Conservation (phyloP, 129 eudicot species). For the Glebionis coronaria region DNA sequence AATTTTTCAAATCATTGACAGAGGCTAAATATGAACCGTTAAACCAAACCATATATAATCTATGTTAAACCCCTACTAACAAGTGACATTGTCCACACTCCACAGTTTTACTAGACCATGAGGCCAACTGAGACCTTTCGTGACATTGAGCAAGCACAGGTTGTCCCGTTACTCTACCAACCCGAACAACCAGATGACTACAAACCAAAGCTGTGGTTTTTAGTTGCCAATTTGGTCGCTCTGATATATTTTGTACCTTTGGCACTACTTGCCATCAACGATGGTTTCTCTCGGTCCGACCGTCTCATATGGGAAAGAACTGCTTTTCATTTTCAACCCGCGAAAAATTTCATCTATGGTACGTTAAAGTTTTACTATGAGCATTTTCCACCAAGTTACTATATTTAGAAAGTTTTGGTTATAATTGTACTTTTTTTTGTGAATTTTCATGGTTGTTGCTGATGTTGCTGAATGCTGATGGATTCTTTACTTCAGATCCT, state of each 20-base stretch:
- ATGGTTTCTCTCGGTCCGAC: slow-evolving; percentile 22
- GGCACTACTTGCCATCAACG: slow-evolving; percentile 9
- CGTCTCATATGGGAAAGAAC: slow-evolving; percentile 82
- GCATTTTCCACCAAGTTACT: not conserved
- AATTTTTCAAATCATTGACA: not conserved
- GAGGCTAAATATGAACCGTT: not conserved
- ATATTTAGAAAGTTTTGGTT: not conserved
- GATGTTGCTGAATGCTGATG: slow-evolving; percentile 20
- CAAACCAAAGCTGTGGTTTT: too few relatives aligned
- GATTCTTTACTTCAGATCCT: slow-evolving; percentile 61
- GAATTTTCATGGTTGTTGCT: slow-evolving; percentile 12
- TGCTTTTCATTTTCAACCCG: slow-evolving; percentile 78
- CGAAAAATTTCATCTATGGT: slow-evolving; percentile 89
- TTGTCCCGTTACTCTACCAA: slow-evolving; percentile 32
- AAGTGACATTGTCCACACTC: not conserved
- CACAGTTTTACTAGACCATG: slow-evolving; percentile 22
- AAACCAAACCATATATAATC: not conserved
- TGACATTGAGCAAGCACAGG: slow-evolving; percentile 39
- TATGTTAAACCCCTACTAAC: not conserved
- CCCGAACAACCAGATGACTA: slow-evolving; percentile 25
- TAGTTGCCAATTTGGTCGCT: slow-evolving; percentile 30
- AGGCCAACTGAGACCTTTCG: slow-evolving; percentile 17
- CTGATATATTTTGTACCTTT: slow-evolving; percentile 20
- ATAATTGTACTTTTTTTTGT: not conserved
- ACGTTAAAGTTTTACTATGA: not conserved